phyloP scores from a whole-genome alignment of 1,139 yeast species.

The Geotrichum histeridarum region DNA sequence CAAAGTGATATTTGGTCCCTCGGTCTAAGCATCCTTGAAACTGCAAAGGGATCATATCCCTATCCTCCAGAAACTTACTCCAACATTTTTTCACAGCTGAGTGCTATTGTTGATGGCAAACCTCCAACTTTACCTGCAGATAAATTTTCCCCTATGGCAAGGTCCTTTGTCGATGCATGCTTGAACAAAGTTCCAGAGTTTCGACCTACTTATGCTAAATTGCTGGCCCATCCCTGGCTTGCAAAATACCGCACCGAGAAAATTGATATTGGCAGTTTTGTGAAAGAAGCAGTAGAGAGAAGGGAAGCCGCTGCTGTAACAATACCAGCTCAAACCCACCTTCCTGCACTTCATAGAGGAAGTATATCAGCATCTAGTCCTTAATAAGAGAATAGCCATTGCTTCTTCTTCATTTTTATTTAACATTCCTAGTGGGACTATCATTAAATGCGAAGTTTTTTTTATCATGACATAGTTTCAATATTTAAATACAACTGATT shows the following conservation, averaged over 20 bases:
- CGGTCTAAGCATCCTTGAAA: slow-evolving; percentile 82
- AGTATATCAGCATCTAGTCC: background rate
- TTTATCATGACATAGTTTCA: too few species aligned
- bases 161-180: slow-evolving; percentile 73
- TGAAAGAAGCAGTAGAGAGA: slow-evolving; percentile 27
- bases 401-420: too few species aligned
- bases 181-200: slow-evolving; percentile 72
- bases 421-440: too few species aligned
- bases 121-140: slow-evolving; percentile 69
- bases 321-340: background rate
- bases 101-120: slow-evolving; percentile 95
- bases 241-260: slow-evolving; percentile 43
- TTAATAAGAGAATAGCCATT: background rate
- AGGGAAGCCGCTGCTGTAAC: background rate
- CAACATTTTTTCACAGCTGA: slow-evolving; percentile 84
- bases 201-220: slow-evolving; percentile 76
- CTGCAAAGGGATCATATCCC: slow-evolving; percentile 88
- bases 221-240: slow-evolving; percentile 82
- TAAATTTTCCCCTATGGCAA: slow-evolving; percentile 67
- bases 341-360: slow-evolving; percentile 10
- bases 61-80: slow-evolving; percentile 91
- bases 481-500: background rate
- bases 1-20: slow-evolving; percentile 96
- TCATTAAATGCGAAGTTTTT: too few species aligned
- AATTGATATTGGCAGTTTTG: slow-evolving; percentile 45